Percentiles rank a stretch among this genome's conserved stretches.
Evolutionary conservation across 2,329 filamentous ascomycete species (phyloP).

Genomic region (Colletotrichum aenigma): DNA sequence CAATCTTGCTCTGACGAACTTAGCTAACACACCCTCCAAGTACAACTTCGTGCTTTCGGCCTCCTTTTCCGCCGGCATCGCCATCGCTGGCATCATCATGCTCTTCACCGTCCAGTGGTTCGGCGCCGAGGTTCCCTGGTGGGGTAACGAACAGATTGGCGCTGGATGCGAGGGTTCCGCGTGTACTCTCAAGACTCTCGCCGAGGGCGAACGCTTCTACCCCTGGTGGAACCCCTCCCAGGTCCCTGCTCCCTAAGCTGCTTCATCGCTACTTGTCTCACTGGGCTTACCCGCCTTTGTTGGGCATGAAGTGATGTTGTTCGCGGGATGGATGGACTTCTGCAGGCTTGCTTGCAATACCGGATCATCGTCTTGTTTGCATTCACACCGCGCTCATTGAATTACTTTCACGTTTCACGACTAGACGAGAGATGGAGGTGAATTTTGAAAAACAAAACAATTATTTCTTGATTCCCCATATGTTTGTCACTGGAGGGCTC

Average conservation of each 20-base stretch:
- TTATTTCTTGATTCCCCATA: neutral
- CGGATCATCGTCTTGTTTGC: neutral
- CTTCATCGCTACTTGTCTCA: constrained; percentile 4
- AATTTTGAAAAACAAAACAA: neutral
- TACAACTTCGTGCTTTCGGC: constrained; percentile 39
- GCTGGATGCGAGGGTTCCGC: constrained; percentile 27
- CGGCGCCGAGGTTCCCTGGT: constrained; percentile 29
- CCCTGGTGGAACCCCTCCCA: constrained; percentile 30
- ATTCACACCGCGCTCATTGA: neutral
- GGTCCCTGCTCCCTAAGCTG: constrained; percentile 10
- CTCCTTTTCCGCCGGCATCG: constrained; percentile 33
- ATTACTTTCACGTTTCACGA: neutral
- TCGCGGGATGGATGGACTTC: neutral
- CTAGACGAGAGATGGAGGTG: neutral
- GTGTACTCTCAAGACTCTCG: constrained; percentile 25
- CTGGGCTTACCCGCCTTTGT: neutral
- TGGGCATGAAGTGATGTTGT: neutral
- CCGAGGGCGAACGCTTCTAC: constrained; percentile 41
- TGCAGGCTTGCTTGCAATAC: neutral
- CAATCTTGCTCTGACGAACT: neutral
- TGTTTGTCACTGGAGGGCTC: neutral
- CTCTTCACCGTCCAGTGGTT: constrained; percentile 32
- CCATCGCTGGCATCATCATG: constrained; percentile 34
- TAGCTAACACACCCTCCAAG: constrained; percentile 29
- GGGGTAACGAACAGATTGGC: constrained; percentile 27